Evolutionary conservation across 2,329 filamentous ascomycete genomes (phyloP).

Genomic region (Rasamsonia emersonii): DNA sequence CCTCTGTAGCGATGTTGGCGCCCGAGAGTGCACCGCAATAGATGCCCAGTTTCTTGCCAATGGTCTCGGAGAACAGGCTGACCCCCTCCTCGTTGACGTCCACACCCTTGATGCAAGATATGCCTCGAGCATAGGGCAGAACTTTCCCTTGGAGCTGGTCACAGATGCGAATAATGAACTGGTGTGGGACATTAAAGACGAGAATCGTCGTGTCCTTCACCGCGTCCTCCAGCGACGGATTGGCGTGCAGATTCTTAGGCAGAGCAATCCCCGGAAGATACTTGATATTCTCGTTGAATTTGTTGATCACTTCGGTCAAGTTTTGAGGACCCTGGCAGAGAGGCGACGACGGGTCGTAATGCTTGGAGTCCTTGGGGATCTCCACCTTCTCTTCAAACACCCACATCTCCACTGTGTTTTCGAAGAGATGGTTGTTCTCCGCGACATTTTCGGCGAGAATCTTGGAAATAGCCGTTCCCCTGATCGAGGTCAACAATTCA

Average conservation of each 20-base stretch:
- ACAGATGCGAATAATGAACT: conserved; percentile 81
- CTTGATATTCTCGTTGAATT: conserved; percentile 90
- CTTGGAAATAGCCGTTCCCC: conserved; percentile 96
- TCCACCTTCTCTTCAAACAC: conserved; percentile 89
- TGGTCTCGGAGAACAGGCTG: conserved; percentile 87
- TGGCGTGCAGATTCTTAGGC: conserved; percentile 56
- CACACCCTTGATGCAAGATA: conserved; percentile 97
- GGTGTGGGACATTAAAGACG: conserved; percentile 91
- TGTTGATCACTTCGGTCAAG: conserved; percentile 86
- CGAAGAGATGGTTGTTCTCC: conserved; percentile 69
- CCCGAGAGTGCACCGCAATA: conserved; percentile 95
- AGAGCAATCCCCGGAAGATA: conserved; percentile 86
- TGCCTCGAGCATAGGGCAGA: conserved; percentile 80
- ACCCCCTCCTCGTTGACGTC: conserved; percentile 82
- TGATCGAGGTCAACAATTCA: conserved; percentile 64
- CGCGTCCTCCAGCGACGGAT: conserved; percentile 50
- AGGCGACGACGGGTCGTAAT: conserved; percentile 75
- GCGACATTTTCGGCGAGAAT: conserved; percentile 89
- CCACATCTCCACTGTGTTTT: conserved; percentile 94
- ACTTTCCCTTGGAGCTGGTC: conserved; percentile 79
- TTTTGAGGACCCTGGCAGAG: conserved; percentile 64
- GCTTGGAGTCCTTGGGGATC: conserved; percentile 60
- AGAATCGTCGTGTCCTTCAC: conserved; percentile 80
- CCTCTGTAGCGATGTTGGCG: conserved; percentile 92
- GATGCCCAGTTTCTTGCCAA: conserved; percentile 82